Percentiles rank a stretch among this genome's conserved stretches.
Conservation (phyloP, 495 filamentous ascomycete species). For the Penicillium robsamsonii region DNA sequence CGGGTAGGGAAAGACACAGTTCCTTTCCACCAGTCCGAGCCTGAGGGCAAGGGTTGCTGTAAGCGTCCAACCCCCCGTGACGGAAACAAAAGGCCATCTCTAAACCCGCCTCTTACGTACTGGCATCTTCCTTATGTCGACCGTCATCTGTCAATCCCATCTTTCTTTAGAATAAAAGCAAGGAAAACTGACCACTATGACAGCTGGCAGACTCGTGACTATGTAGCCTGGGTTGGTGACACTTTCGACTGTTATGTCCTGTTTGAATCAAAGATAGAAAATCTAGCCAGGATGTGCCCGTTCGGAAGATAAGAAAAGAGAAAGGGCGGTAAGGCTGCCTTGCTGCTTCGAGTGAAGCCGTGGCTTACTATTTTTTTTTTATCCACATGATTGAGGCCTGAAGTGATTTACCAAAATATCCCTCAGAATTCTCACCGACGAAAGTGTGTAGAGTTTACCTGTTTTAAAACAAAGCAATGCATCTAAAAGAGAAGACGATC, state of each 20-base stretch:
- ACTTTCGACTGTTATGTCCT: slow-evolving; percentile 24
- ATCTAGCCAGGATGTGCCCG: slow-evolving; percentile 22
- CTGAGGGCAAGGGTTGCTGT: slow-evolving; percentile 8
- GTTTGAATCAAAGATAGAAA: slow-evolving; percentile 13
- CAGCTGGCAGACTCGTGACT: slow-evolving; percentile 33
- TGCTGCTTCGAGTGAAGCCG: neutral
- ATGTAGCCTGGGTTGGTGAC: slow-evolving; percentile 23
- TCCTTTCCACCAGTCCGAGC: slow-evolving; percentile 22
- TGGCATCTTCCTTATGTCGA: neutral
- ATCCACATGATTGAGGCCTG: slow-evolving; percentile 6
- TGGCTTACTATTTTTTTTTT: slow-evolving; percentile 4
- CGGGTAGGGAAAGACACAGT: neutral
- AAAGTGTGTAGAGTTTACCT: neutral
- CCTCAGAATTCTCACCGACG: slow-evolving; percentile 1
- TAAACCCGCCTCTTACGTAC: neutral
- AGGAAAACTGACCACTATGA: slow-evolving; percentile 14
- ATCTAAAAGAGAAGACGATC: slow-evolving; percentile 9
- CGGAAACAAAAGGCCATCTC: neutral
- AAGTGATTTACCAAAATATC: neutral
- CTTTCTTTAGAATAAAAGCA: neutral
- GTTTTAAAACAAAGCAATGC: slow-evolving; percentile 7
- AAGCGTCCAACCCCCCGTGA: slow-evolving; percentile 11
- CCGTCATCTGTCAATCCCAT: slow-evolving; percentile 3
- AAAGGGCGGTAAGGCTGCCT: slow-evolving; percentile 21
- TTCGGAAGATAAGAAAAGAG: slow-evolving; percentile 26